Conservation (phyloP, 306 rosid species). For the Abrus precatorius region DNA sequence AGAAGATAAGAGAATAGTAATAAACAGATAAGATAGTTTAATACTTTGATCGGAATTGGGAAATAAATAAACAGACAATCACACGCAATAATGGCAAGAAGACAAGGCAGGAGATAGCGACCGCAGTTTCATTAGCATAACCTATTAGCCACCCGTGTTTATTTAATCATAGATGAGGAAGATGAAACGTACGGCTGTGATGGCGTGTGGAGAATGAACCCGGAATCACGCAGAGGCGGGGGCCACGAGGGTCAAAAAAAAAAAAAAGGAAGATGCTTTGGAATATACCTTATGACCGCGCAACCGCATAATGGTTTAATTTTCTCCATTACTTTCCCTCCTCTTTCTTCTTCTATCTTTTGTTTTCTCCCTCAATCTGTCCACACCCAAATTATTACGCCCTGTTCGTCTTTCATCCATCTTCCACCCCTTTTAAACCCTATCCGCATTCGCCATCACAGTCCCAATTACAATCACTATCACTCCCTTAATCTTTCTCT, state of each 20-base stretch:
- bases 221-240: background rate
- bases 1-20: background rate
- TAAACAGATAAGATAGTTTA: constrained; percentile 18
- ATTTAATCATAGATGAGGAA: background rate
- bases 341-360: background rate
- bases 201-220: background rate
- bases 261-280: constrained; percentile 57
- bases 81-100: constrained; percentile 9
- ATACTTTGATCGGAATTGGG: background rate
- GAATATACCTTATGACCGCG: constrained; percentile 60
- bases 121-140: background rate
- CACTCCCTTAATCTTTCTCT: background rate
- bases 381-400: constrained; percentile 19
- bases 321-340: background rate
- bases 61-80: constrained; percentile 24
- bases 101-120: constrained; percentile 8
- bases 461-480: background rate
- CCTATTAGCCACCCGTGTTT: background rate
- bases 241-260: background rate
- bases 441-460: background rate
- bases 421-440: background rate
- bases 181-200: constrained; percentile 36
- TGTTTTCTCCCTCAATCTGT: background rate
- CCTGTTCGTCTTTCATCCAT: background rate
- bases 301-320: constrained; percentile 19